These are phyloP conservation scores for Lichtheimia corymbifera DNA, from an alignment of 371 early-diverging fungal species.

Conservation along the genomic window DNA sequence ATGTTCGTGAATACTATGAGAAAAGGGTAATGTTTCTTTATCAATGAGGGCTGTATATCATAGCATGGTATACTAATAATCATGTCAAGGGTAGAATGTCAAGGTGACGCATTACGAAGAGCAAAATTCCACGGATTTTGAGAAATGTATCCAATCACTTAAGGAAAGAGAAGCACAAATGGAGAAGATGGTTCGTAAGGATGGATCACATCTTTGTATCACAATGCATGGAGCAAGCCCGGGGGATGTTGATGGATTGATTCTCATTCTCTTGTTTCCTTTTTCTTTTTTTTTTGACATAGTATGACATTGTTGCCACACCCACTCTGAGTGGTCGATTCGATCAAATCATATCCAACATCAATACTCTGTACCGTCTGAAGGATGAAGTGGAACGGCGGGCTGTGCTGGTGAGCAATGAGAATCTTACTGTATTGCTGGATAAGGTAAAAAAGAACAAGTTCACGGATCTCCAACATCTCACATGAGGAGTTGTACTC, in stretches of 20 bases:
- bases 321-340: constrained; percentile 90
- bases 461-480: background rate
- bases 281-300: background rate
- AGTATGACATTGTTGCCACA: constrained; percentile 71
- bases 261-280: background rate
- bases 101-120: constrained; percentile 50
- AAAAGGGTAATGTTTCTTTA: constrained; percentile 33
- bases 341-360: constrained; percentile 83
- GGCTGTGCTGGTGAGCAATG: constrained; percentile 67
- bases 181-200: constrained; percentile 20
- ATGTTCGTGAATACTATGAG: constrained; percentile 69
- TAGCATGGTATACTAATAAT: too few species aligned
- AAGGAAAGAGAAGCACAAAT: constrained; percentile 33
- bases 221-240: too few species aligned
- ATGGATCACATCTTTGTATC: background rate
- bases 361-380: constrained; percentile 66
- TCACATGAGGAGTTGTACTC: too few species aligned
- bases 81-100: constrained; percentile 36
- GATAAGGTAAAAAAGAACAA: constrained; percentile 51
- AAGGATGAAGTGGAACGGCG: constrained; percentile 53
- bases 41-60: background rate
- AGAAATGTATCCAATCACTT: constrained; percentile 70
- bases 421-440: constrained; percentile 73
- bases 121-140: constrained; percentile 85
- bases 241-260: background rate